Percentiles rank a stretch among this genome's conserved stretches.
Evolutionary conservation across 2,329 filamentous ascomycete genomes (phyloP).

Genomic region (Calcarisporium arbuscula): DNA sequence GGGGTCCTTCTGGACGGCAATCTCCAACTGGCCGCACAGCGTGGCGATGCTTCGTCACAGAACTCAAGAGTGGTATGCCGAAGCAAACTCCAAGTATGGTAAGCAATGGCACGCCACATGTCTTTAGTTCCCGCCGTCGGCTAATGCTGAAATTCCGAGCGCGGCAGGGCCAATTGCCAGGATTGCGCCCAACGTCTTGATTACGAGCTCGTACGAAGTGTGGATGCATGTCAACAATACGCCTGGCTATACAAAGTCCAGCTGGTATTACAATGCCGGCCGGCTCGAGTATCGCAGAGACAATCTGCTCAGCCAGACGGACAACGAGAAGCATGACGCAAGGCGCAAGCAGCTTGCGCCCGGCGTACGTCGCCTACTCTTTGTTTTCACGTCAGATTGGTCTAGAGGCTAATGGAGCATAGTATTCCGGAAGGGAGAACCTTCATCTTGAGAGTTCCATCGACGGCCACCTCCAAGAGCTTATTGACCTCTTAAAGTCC

Average conservation of each 20-base stretch:
- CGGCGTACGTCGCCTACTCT: slow-evolving; percentile 31
- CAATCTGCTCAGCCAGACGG: slow-evolving; percentile 45
- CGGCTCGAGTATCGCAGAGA: slow-evolving; percentile 43
- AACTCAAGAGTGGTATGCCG: slow-evolving; percentile 19
- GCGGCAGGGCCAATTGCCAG: too few species aligned
- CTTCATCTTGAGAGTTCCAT: slow-evolving; percentile 40
- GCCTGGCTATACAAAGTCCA: slow-evolving; percentile 32
- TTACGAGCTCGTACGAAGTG: slow-evolving; percentile 42
- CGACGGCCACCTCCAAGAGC: slow-evolving; percentile 37
- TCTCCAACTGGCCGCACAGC: slow-evolving; percentile 18
- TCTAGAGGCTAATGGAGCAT: too few species aligned
- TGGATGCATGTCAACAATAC: slow-evolving; percentile 36
- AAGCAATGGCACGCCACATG: too few species aligned
- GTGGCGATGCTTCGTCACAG: slow-evolving; percentile 14
- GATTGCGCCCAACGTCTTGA: slow-evolving; percentile 38
- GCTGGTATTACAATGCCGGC: slow-evolving; percentile 38
- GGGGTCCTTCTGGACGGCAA: slow-evolving; percentile 14
- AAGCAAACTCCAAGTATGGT: slow-evolving; percentile 19
- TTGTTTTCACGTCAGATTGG: slow-evolving; percentile 11
- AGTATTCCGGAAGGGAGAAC: slow-evolving; percentile 53
- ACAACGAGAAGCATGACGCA: slow-evolving; percentile 39
- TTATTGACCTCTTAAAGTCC: slow-evolving; percentile 35
- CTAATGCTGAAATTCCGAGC: too few species aligned
- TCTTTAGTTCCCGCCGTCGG: too few species aligned
- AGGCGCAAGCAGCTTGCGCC: slow-evolving; percentile 43